Evolutionary conservation across 2,329 filamentous ascomycete genomes (phyloP).

Genomic region (Neofusicoccum kwambonambiense): DNA sequence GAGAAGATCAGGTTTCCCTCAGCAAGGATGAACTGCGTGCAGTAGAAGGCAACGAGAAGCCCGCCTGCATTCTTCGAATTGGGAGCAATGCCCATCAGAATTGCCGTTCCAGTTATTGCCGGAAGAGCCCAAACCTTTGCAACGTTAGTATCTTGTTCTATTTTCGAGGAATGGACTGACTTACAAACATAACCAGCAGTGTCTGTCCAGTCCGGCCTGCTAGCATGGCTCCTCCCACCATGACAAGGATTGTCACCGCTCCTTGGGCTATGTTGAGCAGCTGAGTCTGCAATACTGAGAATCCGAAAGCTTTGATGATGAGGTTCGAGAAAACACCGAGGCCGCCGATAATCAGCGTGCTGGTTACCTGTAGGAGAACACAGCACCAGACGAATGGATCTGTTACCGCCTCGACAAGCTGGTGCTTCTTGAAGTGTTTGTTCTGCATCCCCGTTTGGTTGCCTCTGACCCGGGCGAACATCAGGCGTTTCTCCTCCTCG

Average conservation of each 20-base stretch:
- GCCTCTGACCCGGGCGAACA: constrained; percentile 53
- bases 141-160: background rate
- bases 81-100: constrained; percentile 26
- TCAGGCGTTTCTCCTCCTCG: constrained; percentile 57
- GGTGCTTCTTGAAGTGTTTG: constrained; percentile 22
- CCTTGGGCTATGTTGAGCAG: constrained; percentile 32
- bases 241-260: constrained; percentile 26
- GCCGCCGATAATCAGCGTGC: constrained; percentile 35
- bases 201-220: constrained; percentile 24
- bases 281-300: constrained; percentile 28
- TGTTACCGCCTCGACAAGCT: constrained; percentile 25
- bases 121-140: constrained; percentile 15
- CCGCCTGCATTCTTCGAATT: constrained; percentile 23
- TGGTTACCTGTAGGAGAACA: constrained; percentile 26
- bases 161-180: constrained; percentile 6
- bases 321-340: constrained; percentile 38
- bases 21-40: constrained; percentile 28
- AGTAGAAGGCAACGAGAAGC: constrained; percentile 30
- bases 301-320: constrained; percentile 31
- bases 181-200: constrained; percentile 24
- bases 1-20: constrained; percentile 23
- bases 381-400: constrained; percentile 28
- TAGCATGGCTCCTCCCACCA: constrained; percentile 26
- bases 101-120: constrained; percentile 25
- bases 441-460: constrained; percentile 42